These are phyloP conservation scores for Starmerella apicola DNA, from an alignment of 805 yeast species.

Conservation along the genomic window DNA sequence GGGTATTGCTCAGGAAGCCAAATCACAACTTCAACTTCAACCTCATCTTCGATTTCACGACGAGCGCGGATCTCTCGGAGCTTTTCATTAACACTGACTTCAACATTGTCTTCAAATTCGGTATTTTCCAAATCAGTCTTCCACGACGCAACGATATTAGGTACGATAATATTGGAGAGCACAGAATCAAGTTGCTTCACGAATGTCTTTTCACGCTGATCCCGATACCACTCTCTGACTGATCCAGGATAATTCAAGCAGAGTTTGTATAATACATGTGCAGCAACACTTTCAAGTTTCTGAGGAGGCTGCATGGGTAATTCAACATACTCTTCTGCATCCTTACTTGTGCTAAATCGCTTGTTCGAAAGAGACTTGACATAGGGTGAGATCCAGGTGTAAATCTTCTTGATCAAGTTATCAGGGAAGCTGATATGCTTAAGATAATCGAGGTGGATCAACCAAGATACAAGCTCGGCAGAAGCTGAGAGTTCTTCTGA, in stretches of 20 bases:
- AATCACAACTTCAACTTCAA: slow-evolving; percentile 37
- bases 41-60: slow-evolving; percentile 20
- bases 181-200: slow-evolving; percentile 11
- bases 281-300: not conserved
- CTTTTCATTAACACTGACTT: slow-evolving; percentile 12
- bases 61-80: slow-evolving; percentile 19
- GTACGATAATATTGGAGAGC: slow-evolving; percentile 10
- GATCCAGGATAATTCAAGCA: slow-evolving; percentile 6
- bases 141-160: slow-evolving; percentile 13
- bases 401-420: not conserved
- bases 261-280: slow-evolving; percentile 11
- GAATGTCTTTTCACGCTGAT: slow-evolving; percentile 15
- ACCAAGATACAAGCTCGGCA: slow-evolving; percentile 5
- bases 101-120: slow-evolving; percentile 3
- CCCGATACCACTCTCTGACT: slow-evolving; percentile 21
- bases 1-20: slow-evolving; percentile 69
- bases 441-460: slow-evolving; percentile 1
- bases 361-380: not conserved
- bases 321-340: not conserved
- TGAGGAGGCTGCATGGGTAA: not conserved
- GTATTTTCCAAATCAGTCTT: slow-evolving; percentile 3
- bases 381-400: not conserved
- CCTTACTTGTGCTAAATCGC: not conserved
- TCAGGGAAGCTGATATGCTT: not conserved
- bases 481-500: not conserved